phyloP scores from a whole-genome alignment of 106 monocot species.

The Dactylorhiza incarnata region DNA sequence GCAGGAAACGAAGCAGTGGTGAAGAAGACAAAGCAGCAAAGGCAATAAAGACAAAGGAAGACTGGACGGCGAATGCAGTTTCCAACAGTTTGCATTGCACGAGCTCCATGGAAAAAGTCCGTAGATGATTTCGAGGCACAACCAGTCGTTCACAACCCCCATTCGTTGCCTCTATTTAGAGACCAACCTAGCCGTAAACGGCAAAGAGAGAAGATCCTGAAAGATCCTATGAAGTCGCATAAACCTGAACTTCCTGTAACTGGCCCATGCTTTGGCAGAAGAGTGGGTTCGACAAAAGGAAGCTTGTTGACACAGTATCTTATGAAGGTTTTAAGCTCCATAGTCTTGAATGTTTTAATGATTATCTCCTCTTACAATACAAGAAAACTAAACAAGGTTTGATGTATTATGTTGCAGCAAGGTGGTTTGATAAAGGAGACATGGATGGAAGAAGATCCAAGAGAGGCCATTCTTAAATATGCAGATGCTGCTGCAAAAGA shows the following conservation, averaged over 20 bases:
- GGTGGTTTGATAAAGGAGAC: slow-evolving; percentile 95
- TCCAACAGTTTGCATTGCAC: slow-evolving; percentile 80
- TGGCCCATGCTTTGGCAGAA: slow-evolving; percentile 91
- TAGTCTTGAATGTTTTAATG: not conserved
- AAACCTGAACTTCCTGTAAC: slow-evolving; percentile 84
- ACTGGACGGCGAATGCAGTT: no score
- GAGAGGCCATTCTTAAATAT: slow-evolving; percentile 94
- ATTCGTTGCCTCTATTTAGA: slow-evolving; percentile 89
- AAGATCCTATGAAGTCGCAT: slow-evolving; percentile 85
- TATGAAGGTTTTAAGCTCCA: slow-evolving; percentile 49
- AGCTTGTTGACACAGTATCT: slow-evolving; percentile 94
- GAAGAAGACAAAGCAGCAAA: no score
- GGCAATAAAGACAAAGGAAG: no score
- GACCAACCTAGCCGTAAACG: slow-evolving; percentile 94
- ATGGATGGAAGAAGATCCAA: slow-evolving; percentile 98
- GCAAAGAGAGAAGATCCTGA: slow-evolving; percentile 80
- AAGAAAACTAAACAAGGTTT: not conserved
- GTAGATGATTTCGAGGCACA: slow-evolving; percentile 80
- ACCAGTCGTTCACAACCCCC: slow-evolving; percentile 91
- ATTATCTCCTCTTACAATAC: not conserved
- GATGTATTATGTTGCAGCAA: slow-evolving; percentile 48
- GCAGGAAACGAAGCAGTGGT: no score
- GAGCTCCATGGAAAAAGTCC: slow-evolving; percentile 84
- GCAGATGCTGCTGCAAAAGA: slow-evolving; percentile 86
- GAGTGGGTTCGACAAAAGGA: slow-evolving; percentile 93